Conservation (phyloP, 257 asterid species). For the Marsdenia floribunda region DNA sequence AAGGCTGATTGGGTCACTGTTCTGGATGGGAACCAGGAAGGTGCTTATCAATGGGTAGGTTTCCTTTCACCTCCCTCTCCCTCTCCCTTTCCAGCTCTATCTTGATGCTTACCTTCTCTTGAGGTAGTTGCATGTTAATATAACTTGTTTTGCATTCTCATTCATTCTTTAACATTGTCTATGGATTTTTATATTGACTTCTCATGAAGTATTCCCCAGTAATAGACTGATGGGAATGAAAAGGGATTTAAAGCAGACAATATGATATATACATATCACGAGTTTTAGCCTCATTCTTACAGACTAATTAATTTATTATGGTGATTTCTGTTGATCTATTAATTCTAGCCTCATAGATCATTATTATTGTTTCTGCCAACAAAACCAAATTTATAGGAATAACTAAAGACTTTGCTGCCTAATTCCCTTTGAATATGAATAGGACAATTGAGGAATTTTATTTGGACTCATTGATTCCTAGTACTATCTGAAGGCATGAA, state of each 20-base stretch:
- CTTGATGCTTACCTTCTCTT: not conserved
- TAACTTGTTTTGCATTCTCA: not conserved
- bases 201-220: not conserved
- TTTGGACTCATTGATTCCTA: not conserved
- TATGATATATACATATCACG: not conserved
- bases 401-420: not conserved
- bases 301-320: not conserved
- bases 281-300: not conserved
- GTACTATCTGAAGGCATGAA: not conserved
- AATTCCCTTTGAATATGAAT: not conserved
- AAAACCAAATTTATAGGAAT: not conserved
- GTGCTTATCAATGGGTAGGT: constrained; percentile 75
- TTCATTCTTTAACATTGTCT: not conserved
- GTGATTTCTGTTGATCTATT: not conserved
- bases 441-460: not conserved
- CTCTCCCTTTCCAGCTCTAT: too few relatives aligned
- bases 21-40: constrained; percentile 65
- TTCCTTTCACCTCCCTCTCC: not conserved
- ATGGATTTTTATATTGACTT: not conserved
- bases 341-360: too few relatives aligned
- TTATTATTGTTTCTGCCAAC: not conserved
- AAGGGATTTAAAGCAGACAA: not conserved
- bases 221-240: not conserved
- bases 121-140: not conserved
- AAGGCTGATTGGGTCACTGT: constrained; percentile 53